Evolutionary conservation across 306 rosid species (phyloP), one percentile per base, ranked within the genome.

Genomic region (Pyrus betulifolia): DNA sequence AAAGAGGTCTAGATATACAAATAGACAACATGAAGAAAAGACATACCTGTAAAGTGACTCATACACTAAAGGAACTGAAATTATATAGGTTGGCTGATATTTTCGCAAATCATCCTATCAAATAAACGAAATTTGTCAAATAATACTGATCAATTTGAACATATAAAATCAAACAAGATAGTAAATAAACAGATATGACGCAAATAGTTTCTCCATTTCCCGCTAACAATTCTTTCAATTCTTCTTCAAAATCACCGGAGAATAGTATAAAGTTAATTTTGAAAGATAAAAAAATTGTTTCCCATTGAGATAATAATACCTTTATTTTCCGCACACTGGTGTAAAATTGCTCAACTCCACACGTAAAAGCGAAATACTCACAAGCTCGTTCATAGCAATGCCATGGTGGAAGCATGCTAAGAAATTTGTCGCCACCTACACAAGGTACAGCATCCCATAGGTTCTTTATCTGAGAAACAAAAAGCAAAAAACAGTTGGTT

Each of bases 331-430:
- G 86, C 80, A 92, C 88, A 19, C 81, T 87, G 38, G 96, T 86
- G 86, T 95, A 95, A 49, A 86, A 85, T 76, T 95, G 97, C 87
- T 90, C 93, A 72, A 67, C 74, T 73, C 98, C 98, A 13, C 58
- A 22, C 2, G 97, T 79, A 81, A 95, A 90, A 63, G 86, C 85
- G 79, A 89, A 95, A 89, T 95, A 95, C 83, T 92, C 98, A 71
- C 75, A 51, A 79, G 97, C 96, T 74, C 98, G 88, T 84, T 95
- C 98, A 52, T 95, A 95, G n/a, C 97, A 96, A 83, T 95, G 98
- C 98, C 98, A 95, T 67, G 98, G 85, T 75, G 98, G 97, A 76
- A 95, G 86, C 95, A 95, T 87, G 82, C 92, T 92, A 76, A 95
- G 84, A 85, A 92, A 87, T 85, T 88, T 92, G 82, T 95, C 96